Evolutionary conservation across 164 flowering plant species (phyloP).

Genomic region (Magnolia officinalis): DNA sequence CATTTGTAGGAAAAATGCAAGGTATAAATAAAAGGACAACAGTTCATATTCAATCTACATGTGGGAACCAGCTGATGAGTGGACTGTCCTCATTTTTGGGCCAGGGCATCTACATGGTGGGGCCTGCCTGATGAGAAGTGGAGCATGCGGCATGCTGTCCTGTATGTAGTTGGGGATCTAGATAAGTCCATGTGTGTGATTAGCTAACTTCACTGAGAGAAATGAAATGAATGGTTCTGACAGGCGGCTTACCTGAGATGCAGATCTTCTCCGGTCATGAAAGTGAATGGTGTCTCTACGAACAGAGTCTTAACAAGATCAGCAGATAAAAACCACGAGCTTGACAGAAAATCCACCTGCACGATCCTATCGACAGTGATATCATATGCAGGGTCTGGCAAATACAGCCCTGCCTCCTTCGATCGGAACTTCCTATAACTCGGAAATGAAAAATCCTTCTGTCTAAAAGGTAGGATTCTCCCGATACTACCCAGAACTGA

Average conservation of each 20-base stretch:
- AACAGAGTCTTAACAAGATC: slow-evolving; percentile 89
- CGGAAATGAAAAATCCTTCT: slow-evolving; percentile 89
- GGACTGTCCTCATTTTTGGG: too few species aligned
- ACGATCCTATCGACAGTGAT: slow-evolving; percentile 75
- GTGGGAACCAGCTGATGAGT: too few species aligned
- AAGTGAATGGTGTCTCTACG: slow-evolving; percentile 84
- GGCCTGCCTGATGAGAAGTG: too few species aligned
- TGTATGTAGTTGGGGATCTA: too few species aligned
- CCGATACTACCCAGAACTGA: slow-evolving; percentile 95
- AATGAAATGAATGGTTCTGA: slow-evolving; percentile 1
- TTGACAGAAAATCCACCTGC: slow-evolving; percentile 94
- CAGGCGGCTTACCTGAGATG: slow-evolving; percentile 70
- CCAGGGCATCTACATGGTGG: too few species aligned
- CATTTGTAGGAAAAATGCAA: too few species aligned
- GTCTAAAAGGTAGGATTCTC: slow-evolving; percentile 86
- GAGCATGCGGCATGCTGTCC: too few species aligned
- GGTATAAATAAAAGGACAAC: too few species aligned
- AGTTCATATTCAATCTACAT: too few species aligned
- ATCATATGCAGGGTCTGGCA: slow-evolving; percentile 98
- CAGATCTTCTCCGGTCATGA: slow-evolving; percentile 93
- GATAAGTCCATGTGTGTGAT: too few species aligned
- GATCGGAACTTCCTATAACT: slow-evolving; percentile 89
- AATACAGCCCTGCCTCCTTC: slow-evolving; percentile 92
- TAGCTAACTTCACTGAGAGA: neutral
- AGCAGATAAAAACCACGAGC: slow-evolving; percentile 96